Evolutionary conservation across 352 stramenopile genomes (phyloP).

Genomic region (Pythium folliculosum): DNA sequence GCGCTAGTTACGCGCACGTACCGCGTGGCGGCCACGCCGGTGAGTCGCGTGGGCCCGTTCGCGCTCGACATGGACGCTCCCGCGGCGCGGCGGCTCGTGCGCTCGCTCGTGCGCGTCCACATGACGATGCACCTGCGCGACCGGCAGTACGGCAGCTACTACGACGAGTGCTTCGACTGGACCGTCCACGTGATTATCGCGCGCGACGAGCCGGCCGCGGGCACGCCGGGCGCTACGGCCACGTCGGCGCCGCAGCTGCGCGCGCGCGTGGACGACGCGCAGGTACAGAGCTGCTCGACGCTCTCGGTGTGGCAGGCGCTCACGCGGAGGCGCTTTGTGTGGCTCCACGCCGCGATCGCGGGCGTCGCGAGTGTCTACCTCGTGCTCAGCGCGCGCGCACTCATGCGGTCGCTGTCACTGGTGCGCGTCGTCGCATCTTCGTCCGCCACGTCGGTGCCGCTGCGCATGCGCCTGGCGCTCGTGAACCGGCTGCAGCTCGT

Average conservation of each 20-base stretch:
- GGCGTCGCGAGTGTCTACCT: constrained; percentile 60
- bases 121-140: constrained; percentile 70
- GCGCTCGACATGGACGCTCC: constrained; percentile 33
- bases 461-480: constrained; percentile 59
- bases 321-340: constrained; percentile 59
- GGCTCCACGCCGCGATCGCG: constrained; percentile 69
- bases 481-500: constrained; percentile 76
- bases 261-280: constrained; percentile 59
- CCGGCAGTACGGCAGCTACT: constrained; percentile 72
- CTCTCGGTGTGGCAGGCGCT: constrained; percentile 58
- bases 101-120: constrained; percentile 42
- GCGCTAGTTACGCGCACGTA: constrained; percentile 39
- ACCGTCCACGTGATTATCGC: constrained; percentile 55
- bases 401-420: constrained; percentile 52
- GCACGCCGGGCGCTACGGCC: not conserved
- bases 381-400: constrained; percentile 53
- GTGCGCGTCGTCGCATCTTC: not conserved
- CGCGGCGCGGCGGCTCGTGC: constrained; percentile 51
- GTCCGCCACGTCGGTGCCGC: constrained; percentile 36
- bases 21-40: constrained; percentile 37
- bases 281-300: constrained; percentile 50
- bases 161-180: constrained; percentile 88
- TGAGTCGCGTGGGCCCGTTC: constrained; percentile 58
- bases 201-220: constrained; percentile 32
- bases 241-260: constrained; percentile 38